Evolutionary conservation across 176 grass and related monocot genomes (phyloP).

Genomic region (Oryza glaberrima): DNA sequence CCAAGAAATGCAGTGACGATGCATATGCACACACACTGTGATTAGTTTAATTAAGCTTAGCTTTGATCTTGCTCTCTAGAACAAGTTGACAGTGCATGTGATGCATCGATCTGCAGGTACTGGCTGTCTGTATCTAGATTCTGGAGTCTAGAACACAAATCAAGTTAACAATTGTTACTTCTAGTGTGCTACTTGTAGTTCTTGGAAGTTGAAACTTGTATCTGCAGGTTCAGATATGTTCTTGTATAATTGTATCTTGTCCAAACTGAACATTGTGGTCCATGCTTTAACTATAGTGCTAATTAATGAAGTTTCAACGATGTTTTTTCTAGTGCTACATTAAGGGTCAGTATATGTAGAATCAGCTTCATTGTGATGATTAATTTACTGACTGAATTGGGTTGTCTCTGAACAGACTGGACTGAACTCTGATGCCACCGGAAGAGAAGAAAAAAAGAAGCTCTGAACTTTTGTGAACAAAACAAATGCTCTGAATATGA

Average conservation of each 20-base stretch:
- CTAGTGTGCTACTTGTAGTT: neutral
- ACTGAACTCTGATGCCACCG: neutral
- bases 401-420: neutral
- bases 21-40: neutral
- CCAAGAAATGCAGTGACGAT: neutral
- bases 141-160: neutral
- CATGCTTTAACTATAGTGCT: neutral
- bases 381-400: neutral
- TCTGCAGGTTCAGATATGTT: neutral
- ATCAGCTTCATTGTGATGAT: neutral
- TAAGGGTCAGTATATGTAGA: neutral
- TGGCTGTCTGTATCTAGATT: neutral
- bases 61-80: conserved; percentile 5
- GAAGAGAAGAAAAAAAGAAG: neutral
- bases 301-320: neutral
- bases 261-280: neutral
- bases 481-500: neutral
- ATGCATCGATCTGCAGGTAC: conserved; percentile 24
- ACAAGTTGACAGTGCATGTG: neutral
- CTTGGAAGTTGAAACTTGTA: neutral
- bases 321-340: neutral
- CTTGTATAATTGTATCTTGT: neutral
- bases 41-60: conserved; percentile 13
- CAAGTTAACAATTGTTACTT: neutral
- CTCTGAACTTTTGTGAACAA: neutral